Evolutionary conservation across 257 asterid genomes (phyloP), one percentile per base, ranked within the genome.

Genomic region (Lycium ferocissimum): DNA sequence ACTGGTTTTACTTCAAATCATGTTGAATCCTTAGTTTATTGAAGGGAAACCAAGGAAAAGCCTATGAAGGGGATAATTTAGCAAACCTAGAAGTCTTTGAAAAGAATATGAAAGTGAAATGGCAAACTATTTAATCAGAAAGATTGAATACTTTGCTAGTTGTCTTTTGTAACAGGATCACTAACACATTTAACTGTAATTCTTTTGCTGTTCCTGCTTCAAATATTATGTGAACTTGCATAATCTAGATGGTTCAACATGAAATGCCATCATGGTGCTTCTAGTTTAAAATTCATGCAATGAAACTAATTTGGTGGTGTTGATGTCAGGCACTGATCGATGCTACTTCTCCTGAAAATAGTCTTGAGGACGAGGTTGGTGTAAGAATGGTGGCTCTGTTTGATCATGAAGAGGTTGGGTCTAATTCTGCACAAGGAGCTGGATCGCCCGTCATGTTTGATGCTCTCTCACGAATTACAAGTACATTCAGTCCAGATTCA

Each of bases 371-470:
- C 20, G 99, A 97, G 90, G 91, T 85, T 38, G 97, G 98, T 79
- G 89, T 94, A 79, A 92, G 98, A 89, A 92, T 95, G 98, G 98
- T 97, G 38, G 95, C 99, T n/a, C 88, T 95, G 89, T 95, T 94
- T 87, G 98, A 97, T 90, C 99, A 97, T 37, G 99, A 95, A 89
- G 99, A 97, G 89, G 93, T 95, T 86, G 98, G 99, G 70, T 97
- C 99, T 45, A 53, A 90, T 85, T 97, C 99, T 20, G 99, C 97
- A 49, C 99, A 97, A 90, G 99, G 99, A 88, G 99, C 98, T 43
- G 98, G 99, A 84, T 97, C 99, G 73, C 98, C 99, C 3, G 98
- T 90, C 69, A 88, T 89, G 92, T 86, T 90, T 85, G 98, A 97
- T 89, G 95, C 98, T 85, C 86, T 97, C 83, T 93, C 99, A 63